Evolutionary conservation across 805 yeast species (phyloP), one percentile per base, ranked within the genome.

Genomic region (Metschnikowia similis): DNA sequence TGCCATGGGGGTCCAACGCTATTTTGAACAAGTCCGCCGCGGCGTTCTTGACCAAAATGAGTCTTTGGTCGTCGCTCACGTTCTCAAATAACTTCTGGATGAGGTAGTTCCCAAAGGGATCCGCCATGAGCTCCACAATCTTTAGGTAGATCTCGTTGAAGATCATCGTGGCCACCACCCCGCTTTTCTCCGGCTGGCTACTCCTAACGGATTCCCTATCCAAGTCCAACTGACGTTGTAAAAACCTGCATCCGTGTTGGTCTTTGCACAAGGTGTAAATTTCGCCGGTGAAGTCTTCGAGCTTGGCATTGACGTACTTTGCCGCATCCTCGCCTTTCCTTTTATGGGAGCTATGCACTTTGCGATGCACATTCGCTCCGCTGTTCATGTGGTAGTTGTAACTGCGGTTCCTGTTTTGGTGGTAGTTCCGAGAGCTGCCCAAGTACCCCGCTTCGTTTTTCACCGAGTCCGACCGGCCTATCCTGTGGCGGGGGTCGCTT

Each of bases 21-120:
- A 94, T 86, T 38, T 85, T 74, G 38, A 87, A 84, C 61, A 91
- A 79, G 38, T 83, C 83, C 2, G 87, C 81, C 2, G 90, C 77
- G 5, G 95, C 89, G 55, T 83, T 83, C 53, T 79, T 72, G 30
- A 92, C 85, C 42, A 94, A 67, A 13, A 75, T 67, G 11, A 87
- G 73, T 52, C 96, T 75, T 68, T 92, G 95, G 52, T 78, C 84
- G 35, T 76, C 75, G 35, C 77, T 72, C 27, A 90, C 85, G 56
- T 83, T 80, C 64, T 91, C 97, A 56, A 94, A 75, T 49, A 94
- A 70, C 66, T 92, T 94, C 69, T 94, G 99, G 56, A 95, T 82
- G 62, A 94, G 74, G 61, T 94, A 94, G 66, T 94, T 94, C n/a
- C 99, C 99, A 72, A 94, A 94, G 6, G 98, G 96, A 66, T 91